Evolutionary conservation across 2,329 filamentous ascomycete species (phyloP).

Genomic region (Zelopaecilomyces penicillatus): DNA sequence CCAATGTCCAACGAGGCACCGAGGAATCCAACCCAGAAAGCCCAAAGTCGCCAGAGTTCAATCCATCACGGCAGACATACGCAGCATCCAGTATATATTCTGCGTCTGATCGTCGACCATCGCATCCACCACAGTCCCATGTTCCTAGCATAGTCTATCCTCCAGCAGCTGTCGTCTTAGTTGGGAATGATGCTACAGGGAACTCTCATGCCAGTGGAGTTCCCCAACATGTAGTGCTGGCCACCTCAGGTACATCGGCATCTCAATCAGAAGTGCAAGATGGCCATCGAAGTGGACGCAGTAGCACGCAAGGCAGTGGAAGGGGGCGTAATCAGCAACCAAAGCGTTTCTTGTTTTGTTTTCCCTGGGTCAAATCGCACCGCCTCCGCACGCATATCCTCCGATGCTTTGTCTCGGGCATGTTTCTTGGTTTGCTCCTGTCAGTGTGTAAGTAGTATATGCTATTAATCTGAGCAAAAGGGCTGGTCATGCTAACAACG

Average conservation of each 20-base stretch:
- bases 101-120: too few species aligned
- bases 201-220: too few species aligned
- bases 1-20: constrained; percentile 5
- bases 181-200: too few species aligned
- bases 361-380: constrained; percentile 47
- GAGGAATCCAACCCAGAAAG: constrained; percentile 23
- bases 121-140: too few species aligned
- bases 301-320: neutral
- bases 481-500: neutral
- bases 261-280: too few species aligned
- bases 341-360: constrained; percentile 43
- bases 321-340: constrained; percentile 11
- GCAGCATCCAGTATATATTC: too few species aligned
- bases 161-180: too few species aligned
- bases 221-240: too few species aligned
- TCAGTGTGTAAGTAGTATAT: constrained; percentile 53
- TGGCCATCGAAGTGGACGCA: neutral
- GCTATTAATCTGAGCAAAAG: neutral
- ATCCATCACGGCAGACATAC: neutral
- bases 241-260: too few species aligned
- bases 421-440: constrained; percentile 51
- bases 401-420: constrained; percentile 56
- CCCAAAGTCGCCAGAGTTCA: constrained; percentile 40
- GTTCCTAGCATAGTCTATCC: too few species aligned
- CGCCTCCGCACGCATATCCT: constrained; percentile 48